Percentiles rank a stretch among this genome's conserved stretches.
These are phyloP conservation scores for Rutstroemia sp. DNA, from an alignment of 2,329 filamentous ascomycete species.

Conservation along the genomic window DNA sequence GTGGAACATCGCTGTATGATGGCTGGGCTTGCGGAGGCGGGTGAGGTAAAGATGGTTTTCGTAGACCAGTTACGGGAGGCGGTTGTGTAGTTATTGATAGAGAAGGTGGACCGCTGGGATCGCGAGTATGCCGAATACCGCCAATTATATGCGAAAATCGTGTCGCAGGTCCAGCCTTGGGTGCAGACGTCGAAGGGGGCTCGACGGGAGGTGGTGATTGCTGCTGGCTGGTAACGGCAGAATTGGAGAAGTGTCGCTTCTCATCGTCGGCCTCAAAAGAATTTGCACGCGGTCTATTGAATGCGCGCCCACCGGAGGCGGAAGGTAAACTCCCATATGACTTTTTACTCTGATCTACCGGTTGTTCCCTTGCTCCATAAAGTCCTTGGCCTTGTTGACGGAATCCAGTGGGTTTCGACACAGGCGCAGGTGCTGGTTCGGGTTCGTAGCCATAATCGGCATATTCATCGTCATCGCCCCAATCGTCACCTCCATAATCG, in stretches of 20 bases:
- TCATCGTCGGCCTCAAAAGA: constrained; percentile 51
- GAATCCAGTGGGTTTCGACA: constrained; percentile 34
- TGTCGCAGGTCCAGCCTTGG: constrained; percentile 15
- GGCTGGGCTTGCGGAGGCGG: not conserved
- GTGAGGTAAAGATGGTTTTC: constrained; percentile 15
- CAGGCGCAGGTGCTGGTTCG: constrained; percentile 26
- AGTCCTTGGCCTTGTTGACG: constrained; percentile 35
- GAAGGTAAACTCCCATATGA: constrained; percentile 27
- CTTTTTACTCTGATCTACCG: constrained; percentile 18
- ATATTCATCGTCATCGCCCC: constrained; percentile 68
- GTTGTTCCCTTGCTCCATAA: constrained; percentile 11
- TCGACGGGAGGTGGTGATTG: constrained; percentile 7
- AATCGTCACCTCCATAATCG: constrained; percentile 89
- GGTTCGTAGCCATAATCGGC: constrained; percentile 34
- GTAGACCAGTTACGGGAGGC: constrained; percentile 14
- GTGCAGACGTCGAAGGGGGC: constrained; percentile 4
- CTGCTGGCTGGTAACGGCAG: constrained; percentile 15
- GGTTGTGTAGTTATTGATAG: constrained; percentile 23
- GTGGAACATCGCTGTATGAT: not conserved
- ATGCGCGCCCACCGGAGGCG: constrained; percentile 13
- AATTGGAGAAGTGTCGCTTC: constrained; percentile 39
- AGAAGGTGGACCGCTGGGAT: constrained; percentile 19
- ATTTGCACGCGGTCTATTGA: constrained; percentile 29
- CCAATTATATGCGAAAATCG: constrained; percentile 26
- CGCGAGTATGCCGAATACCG: constrained; percentile 12